Conservation (phyloP, 805 yeast genomes). For the Wickerhamomyces chaumierensis region DNA sequence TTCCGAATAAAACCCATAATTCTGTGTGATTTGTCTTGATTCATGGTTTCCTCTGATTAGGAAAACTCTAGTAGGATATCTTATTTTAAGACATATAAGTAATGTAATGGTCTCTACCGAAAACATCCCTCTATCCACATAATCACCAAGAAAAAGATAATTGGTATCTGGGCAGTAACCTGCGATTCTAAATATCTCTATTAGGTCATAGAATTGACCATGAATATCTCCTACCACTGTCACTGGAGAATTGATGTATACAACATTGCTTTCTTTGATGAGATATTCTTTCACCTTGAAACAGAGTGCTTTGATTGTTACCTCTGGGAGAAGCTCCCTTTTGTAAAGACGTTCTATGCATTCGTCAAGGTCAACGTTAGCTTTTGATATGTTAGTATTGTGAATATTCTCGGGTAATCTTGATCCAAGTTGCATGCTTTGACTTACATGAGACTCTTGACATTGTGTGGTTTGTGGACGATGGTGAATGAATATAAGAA, state of each 20-base stretch:
- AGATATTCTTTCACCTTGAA: constrained; percentile 74
- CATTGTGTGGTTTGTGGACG: background rate
- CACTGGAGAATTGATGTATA: constrained; percentile 74
- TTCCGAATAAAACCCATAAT: constrained; percentile 94
- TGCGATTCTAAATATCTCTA: constrained; percentile 89
- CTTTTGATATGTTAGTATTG: constrained; percentile 1
- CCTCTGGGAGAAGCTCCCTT: constrained; percentile 60
- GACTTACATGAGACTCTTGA: background rate
- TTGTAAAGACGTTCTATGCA: constrained; percentile 57
- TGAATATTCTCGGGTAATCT: background rate
- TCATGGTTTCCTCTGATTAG: constrained; percentile 93
- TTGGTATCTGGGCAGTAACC: constrained; percentile 91
- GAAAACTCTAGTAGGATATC: constrained; percentile 78
- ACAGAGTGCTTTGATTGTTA: constrained; percentile 62
- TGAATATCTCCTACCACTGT: constrained; percentile 97
- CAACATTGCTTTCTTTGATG: constrained; percentile 75
- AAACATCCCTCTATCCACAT: constrained; percentile 92
- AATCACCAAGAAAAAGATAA: constrained; percentile 88
- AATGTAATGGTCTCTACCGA: constrained; percentile 87
- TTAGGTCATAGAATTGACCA: constrained; percentile 89
- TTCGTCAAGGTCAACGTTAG: constrained; percentile 42
- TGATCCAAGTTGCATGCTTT: background rate
- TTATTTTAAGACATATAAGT: constrained; percentile 67
- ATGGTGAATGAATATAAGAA: background rate
- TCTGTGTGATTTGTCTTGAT: constrained; percentile 91